Evolutionary conservation across 2,329 filamentous ascomycete genomes (phyloP).

Genomic region (Hypomyces perniciosus): DNA sequence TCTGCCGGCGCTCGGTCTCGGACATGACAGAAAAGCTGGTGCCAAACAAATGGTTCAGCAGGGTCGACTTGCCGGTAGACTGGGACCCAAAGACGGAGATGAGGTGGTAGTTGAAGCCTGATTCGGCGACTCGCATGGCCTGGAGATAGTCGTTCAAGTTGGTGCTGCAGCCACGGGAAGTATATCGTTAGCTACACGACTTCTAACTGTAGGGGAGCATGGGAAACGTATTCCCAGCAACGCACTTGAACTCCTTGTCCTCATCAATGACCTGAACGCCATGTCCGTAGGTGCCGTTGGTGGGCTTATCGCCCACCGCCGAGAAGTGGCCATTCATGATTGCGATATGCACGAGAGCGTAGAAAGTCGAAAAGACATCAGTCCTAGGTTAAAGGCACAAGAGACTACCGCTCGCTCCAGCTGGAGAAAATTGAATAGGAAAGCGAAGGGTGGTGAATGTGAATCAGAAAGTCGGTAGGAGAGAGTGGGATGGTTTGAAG

Average conservation of each 20-base stretch:
- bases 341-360: conserved; percentile 15
- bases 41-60: conserved; percentile 92
- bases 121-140: conserved; percentile 70
- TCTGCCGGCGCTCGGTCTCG: conserved; percentile 88
- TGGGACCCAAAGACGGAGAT: conserved; percentile 99
- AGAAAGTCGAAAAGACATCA: conserved; percentile 10
- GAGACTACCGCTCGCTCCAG: neutral
- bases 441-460: neutral
- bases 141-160: conserved; percentile 78
- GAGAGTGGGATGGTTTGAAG: neutral
- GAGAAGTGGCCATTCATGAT: conserved; percentile 78
- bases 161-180: conserved; percentile 43
- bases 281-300: conserved; percentile 70
- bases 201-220: neutral
- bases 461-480: neutral
- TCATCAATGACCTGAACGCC: conserved; percentile 91
- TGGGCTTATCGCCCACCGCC: conserved; percentile 60
- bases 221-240: conserved; percentile 6
- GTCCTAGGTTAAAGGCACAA: neutral
- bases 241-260: conserved; percentile 95
- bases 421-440: neutral
- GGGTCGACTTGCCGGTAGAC: conserved; percentile 95
- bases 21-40: conserved; percentile 98
- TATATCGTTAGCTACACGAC: conserved; percentile 8
- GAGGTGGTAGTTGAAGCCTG: conserved; percentile 98